A percentile compares a stretch with the other conserved stretches of the same genome.
Evolutionary conservation across 2,329 filamentous ascomycete species (phyloP).

Genomic region (Aspergillus nomiae): DNA sequence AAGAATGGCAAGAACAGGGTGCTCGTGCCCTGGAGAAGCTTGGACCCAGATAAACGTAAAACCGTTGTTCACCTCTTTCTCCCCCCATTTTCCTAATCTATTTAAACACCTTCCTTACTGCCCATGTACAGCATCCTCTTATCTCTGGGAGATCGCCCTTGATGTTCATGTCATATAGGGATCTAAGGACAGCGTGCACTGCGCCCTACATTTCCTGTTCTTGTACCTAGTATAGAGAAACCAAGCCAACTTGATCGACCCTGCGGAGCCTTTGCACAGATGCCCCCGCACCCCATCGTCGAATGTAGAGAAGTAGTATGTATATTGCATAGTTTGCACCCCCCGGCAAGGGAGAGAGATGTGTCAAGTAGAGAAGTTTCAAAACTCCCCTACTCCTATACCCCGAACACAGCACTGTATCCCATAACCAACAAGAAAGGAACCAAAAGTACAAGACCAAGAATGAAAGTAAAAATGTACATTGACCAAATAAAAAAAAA

Average conservation of each 20-base stretch:
- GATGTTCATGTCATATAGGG: constrained; percentile 5
- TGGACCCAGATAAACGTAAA: constrained; percentile 69
- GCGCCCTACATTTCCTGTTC: constrained; percentile 1
- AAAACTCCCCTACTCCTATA: background rate
- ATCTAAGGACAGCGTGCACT: background rate
- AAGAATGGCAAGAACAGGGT: constrained; percentile 96
- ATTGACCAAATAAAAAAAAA: background rate
- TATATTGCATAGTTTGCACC: background rate
- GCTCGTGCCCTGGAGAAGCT: constrained; percentile 84
- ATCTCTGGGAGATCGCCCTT: constrained; percentile 3
- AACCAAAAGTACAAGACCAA: background rate
- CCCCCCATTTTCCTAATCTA: constrained; percentile 15
- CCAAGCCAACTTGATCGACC: background rate
- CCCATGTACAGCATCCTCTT: constrained; percentile 3
- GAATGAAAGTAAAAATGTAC: background rate
- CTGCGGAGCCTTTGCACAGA: background rate
- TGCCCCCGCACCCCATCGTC: constrained; percentile 3
- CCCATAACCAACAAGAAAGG: background rate
- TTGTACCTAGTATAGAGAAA: constrained; percentile 18
- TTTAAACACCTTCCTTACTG: background rate
- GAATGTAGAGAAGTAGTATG: constrained; percentile 6
- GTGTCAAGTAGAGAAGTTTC: background rate
- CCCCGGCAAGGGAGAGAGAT: background rate
- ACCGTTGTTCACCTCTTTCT: background rate
- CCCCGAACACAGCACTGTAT: constrained; percentile 1